Conservation (phyloP, 176 grass and related monocot genomes). For the Tillandsia fasciculata region DNA sequence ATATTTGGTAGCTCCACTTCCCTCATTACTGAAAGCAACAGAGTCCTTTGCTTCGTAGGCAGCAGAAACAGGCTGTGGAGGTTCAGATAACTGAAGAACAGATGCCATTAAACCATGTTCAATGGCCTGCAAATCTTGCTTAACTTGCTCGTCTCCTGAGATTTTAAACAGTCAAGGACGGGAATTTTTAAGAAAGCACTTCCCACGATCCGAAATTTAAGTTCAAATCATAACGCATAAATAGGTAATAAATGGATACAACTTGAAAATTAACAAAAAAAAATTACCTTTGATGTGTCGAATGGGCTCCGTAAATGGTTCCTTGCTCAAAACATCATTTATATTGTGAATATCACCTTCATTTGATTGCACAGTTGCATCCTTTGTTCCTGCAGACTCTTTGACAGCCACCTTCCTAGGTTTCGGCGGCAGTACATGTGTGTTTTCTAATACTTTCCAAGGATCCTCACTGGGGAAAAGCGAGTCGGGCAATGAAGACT, state of each 20-base stretch:
- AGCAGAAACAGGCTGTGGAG: constrained; percentile 22
- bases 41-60: constrained; percentile 10
- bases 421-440: constrained; percentile 52
- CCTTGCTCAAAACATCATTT: constrained; percentile 29
- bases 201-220: constrained; percentile 4
- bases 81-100: constrained; percentile 35
- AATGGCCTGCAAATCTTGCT: constrained; percentile 43
- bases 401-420: constrained; percentile 67
- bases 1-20: constrained; percentile 25
- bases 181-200: constrained; percentile 15
- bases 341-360: constrained; percentile 28
- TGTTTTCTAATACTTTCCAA: constrained; percentile 28
- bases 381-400: constrained; percentile 58
- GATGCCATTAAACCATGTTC: constrained; percentile 38
- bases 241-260: not conserved
- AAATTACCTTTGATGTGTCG: constrained; percentile 42
- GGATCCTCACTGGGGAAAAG: constrained; percentile 38
- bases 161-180: constrained; percentile 26
- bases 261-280: constrained; percentile 1
- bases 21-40: constrained; percentile 23
- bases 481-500: constrained; percentile 34
- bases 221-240: not conserved
- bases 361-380: constrained; percentile 53
- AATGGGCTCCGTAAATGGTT: constrained; percentile 27
- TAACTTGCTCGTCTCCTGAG: constrained; percentile 53